Base-by-base conservation (phyloP, 106 monocot genomes). In the Allium cepa region DNA sequence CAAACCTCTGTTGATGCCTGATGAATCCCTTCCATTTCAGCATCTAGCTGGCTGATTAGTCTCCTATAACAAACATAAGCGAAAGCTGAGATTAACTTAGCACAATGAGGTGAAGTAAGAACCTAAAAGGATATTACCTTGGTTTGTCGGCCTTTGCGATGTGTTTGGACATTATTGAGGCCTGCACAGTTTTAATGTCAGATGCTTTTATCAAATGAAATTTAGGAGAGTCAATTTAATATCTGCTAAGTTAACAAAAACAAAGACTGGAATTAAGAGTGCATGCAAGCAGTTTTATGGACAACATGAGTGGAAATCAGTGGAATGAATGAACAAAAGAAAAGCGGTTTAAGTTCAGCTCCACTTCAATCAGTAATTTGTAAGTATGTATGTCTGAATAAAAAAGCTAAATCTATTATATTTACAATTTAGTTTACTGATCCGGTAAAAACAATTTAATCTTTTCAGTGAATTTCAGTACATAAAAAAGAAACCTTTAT, bases 111-210 rank as follows among this genome's bases (percentile, higher is more conserved):
- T 4, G 26, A 22, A 48, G 66, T 0, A 11, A 22, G 17, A 13
- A 50, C 3, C 1, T 3, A 17, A 48, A 48, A 27, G 7, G 9
- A n/a, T 50, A 51, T 66, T 26, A 85, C 84, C 90, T 94, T 66
- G 90, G 82, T 75, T 84, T 89, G 15, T 93, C 84, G n/a, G 86
- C 79, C 50, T 86, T 87, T 22, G 81, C 52, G 50, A 94, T 60
- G 70, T 87, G 93, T 56, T 87, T 94, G 13, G 93, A 89, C 93
- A 94, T 80, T 50, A 94, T 86, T 61, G 93, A 94, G 63, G 93
- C 93, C 93, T 94, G 84, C 73, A 84, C 59, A 67, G 64, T 47
- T 58, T 10, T 9, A 53, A 53, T 13, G 46, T 63, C 47, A 63
- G 27, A 28, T n/a, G 8, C 13, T 62, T 22, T 45, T 5, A 26